A percentile compares a stretch with the other conserved stretches of the same genome.
These are phyloP conservation scores for Ustilago cynodontis DNA, from an alignment of 1,284 basidiomycete genomes.

Conservation along the genomic window DNA sequence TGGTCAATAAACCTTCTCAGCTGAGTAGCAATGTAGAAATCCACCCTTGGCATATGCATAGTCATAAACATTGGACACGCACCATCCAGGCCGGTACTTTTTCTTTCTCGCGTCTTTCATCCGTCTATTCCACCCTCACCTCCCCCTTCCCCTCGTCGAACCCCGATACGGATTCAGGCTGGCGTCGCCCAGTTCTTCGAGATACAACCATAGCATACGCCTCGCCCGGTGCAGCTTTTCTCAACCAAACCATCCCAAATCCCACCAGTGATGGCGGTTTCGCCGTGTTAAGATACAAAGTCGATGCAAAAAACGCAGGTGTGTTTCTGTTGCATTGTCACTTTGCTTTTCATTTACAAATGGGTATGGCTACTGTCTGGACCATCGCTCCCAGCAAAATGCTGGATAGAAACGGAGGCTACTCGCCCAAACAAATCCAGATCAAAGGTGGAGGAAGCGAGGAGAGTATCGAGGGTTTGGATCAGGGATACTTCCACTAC, in stretches of 20 bases:
- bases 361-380: constrained; percentile 59
- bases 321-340: constrained; percentile 57
- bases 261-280: constrained; percentile 47
- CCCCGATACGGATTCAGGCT: constrained; percentile 1
- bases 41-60: constrained; percentile 61
- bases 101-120: constrained; percentile 21
- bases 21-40: constrained; percentile 31
- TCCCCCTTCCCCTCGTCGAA: not conserved
- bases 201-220: constrained; percentile 56
- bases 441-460: not conserved
- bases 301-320: constrained; percentile 23
- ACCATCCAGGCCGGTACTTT: constrained; percentile 50
- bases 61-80: constrained; percentile 42
- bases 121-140: constrained; percentile 7
- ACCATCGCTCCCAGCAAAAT: constrained; percentile 31
- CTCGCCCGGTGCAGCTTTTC: constrained; percentile 37
- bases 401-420: not conserved
- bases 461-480: constrained; percentile 13
- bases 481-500: not conserved
- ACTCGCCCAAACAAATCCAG: constrained; percentile 11
- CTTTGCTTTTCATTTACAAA: constrained; percentile 42
- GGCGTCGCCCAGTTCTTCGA: constrained; percentile 32
- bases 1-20: constrained; percentile 44
- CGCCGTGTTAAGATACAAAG: constrained; percentile 51
- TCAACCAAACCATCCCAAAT: constrained; percentile 27